A percentile compares a stretch with the other conserved stretches of the same genome.
Evolutionary conservation across 140 eudicot species (phyloP).

Genomic region (Flaveria floridana): DNA sequence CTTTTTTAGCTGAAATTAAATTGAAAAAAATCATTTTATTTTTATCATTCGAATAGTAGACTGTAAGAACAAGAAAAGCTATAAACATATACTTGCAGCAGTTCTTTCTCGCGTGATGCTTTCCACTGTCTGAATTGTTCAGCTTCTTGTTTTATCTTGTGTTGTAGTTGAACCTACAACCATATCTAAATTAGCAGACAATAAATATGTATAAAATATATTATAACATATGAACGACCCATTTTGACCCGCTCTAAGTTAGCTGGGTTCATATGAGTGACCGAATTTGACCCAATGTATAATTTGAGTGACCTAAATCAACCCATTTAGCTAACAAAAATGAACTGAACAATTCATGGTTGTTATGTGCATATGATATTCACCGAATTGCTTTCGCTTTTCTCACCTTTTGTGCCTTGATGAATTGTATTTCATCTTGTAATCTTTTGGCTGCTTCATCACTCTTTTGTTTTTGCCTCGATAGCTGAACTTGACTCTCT

Average conservation of each 20-base stretch:
- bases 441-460: constrained; percentile 94
- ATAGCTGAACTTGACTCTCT: constrained; percentile 94
- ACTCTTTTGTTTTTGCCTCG: constrained; percentile 94
- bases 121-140: constrained; percentile 98
- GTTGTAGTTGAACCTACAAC: constrained; percentile 87
- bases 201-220: not conserved
- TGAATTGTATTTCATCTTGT: constrained; percentile 94
- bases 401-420: constrained; percentile 94
- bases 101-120: constrained; percentile 93
- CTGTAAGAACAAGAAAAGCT: not conserved
- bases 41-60: not conserved
- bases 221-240: not conserved
- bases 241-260: not conserved
- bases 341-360: not conserved
- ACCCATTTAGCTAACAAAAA: not conserved
- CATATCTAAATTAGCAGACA: constrained; percentile 21
- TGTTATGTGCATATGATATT: constrained; percentile 3
- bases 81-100: constrained; percentile 61
- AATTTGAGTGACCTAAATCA: not conserved
- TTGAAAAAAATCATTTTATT: not conserved
- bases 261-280: not conserved
- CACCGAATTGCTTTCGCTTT: not conserved
- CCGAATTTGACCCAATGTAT: not conserved
- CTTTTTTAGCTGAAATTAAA: constrained; percentile 62
- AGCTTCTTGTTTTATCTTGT: constrained; percentile 92